A percentile compares a stretch with the other conserved stretches of the same genome.
These are phyloP conservation scores for Phytophthora quininea DNA, from an alignment of 352 stramenopile genomes.

Conservation along the genomic window DNA sequence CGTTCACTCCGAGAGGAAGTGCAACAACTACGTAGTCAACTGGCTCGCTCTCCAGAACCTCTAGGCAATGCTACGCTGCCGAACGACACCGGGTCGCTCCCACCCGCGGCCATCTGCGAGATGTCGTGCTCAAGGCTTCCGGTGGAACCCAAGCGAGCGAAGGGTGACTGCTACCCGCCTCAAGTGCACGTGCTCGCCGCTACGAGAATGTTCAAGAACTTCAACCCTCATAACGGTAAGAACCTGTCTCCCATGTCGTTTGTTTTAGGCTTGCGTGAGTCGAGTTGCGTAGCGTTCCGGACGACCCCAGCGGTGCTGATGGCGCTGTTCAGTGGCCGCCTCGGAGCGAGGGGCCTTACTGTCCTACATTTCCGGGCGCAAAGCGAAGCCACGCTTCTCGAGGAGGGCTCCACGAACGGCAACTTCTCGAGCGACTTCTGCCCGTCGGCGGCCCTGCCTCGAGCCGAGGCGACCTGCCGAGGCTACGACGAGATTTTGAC, in stretches of 20 bases:
- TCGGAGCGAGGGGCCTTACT: background rate
- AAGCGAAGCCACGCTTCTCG: background rate
- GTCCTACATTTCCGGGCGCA: background rate
- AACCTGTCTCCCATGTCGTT: background rate
- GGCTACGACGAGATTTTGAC: background rate
- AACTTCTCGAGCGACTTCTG: background rate
- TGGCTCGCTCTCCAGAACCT: background rate
- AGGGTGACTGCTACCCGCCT: conserved; percentile 2
- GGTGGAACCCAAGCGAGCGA: background rate
- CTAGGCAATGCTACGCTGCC: background rate
- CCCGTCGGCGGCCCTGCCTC: background rate
- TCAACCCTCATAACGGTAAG: background rate
- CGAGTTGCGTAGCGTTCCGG: background rate
- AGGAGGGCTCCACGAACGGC: background rate
- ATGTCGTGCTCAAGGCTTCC: background rate
- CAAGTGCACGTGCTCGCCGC: conserved; percentile 2
- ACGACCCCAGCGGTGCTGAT: conserved; percentile 1
- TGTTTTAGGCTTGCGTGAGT: conserved; percentile 2
- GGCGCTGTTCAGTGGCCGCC: conserved; percentile 4
- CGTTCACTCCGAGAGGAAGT: background rate
- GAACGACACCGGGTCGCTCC: background rate
- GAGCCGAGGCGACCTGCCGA: background rate
- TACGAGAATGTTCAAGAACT: background rate
- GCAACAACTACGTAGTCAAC: background rate
- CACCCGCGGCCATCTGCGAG: background rate